These are phyloP conservation scores for Aspergillus chevalieri DNA, from an alignment of 2,329 filamentous ascomycete genomes.

Conservation along the genomic window DNA sequence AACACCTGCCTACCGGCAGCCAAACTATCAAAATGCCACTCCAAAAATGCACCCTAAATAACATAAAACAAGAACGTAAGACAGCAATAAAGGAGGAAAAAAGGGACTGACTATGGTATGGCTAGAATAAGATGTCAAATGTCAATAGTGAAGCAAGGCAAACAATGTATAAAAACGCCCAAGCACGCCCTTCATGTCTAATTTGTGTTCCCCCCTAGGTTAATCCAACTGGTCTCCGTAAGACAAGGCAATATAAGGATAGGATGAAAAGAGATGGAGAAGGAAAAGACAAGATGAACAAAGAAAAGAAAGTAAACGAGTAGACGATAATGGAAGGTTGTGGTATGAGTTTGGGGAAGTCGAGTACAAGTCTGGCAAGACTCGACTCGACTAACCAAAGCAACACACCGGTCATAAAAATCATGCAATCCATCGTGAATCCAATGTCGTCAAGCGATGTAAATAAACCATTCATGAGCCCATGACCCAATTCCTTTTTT, in stretches of 20 bases:
- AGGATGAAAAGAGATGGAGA: constrained; percentile 4
- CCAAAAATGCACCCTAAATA: not conserved
- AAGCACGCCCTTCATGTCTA: constrained; percentile 1
- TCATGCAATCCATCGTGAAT: constrained; percentile 25
- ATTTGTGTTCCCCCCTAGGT: too few species aligned
- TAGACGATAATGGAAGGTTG: too few species aligned
- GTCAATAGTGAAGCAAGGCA: not conserved
- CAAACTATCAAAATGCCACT: too few species aligned
- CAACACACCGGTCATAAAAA: constrained; percentile 19
- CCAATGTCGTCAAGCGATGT: constrained; percentile 19
- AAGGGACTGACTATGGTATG: not conserved
- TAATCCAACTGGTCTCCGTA: constrained; percentile 1
- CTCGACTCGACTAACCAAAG: constrained; percentile 3
- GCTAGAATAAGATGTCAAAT: not conserved
- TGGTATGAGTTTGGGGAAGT: too few species aligned
- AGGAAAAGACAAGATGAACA: constrained; percentile 1
- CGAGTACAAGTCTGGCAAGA: too few species aligned
- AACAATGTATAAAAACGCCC: not conserved
- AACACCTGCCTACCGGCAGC: too few species aligned
- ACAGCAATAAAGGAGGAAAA: not conserved
- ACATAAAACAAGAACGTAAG: not conserved
- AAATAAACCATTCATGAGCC: constrained; percentile 18
- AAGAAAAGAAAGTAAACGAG: too few species aligned
- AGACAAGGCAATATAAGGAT: constrained; percentile 2
- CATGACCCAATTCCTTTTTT: constrained; percentile 12